These are phyloP conservation scores for Hericium alpestre DNA, from an alignment of 768 basidiomycete genomes.

Conservation along the genomic window DNA sequence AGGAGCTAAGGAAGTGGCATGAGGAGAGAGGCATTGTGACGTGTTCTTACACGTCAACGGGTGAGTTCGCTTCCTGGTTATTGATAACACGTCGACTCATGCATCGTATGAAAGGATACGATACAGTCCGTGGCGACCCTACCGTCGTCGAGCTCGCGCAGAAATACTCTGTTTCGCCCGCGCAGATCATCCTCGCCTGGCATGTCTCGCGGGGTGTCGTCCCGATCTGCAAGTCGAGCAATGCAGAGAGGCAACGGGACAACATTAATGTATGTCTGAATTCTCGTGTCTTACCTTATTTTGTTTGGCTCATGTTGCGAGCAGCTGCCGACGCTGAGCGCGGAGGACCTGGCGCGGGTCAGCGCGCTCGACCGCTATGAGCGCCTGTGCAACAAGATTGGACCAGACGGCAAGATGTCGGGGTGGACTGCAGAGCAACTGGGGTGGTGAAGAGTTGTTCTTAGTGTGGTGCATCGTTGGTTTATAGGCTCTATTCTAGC, in stretches of 20 bases:
- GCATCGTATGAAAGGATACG: background rate
- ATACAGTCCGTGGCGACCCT: constrained; percentile 34
- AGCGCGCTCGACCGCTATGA: constrained; percentile 23
- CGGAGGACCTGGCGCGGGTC: constrained; percentile 24
- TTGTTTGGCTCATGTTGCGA: background rate
- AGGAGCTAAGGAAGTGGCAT: constrained; percentile 36
- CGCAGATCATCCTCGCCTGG: constrained; percentile 43
- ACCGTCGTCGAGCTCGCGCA: constrained; percentile 32
- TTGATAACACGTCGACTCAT: background rate
- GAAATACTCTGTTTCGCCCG: constrained; percentile 36
- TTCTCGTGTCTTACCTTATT: too few relatives aligned
- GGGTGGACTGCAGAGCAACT: constrained; percentile 30
- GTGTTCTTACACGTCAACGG: constrained; percentile 40
- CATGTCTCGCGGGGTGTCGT: constrained; percentile 34
- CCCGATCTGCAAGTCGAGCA: constrained; percentile 37
- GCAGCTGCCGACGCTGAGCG: constrained; percentile 15
- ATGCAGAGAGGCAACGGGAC: constrained; percentile 36
- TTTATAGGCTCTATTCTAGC: too few relatives aligned
- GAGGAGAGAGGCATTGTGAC: constrained; percentile 37
- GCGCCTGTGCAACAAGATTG: constrained; percentile 23
- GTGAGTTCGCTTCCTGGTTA: constrained; percentile 14
- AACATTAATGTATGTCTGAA: constrained; percentile 32
- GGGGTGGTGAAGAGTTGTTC: constrained; percentile 23
- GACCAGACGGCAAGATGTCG: constrained; percentile 20
- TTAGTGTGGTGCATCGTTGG: background rate